phyloP scores from a whole-genome alignment of 345 rosid genomes.

The Geranium rotundifolium region DNA sequence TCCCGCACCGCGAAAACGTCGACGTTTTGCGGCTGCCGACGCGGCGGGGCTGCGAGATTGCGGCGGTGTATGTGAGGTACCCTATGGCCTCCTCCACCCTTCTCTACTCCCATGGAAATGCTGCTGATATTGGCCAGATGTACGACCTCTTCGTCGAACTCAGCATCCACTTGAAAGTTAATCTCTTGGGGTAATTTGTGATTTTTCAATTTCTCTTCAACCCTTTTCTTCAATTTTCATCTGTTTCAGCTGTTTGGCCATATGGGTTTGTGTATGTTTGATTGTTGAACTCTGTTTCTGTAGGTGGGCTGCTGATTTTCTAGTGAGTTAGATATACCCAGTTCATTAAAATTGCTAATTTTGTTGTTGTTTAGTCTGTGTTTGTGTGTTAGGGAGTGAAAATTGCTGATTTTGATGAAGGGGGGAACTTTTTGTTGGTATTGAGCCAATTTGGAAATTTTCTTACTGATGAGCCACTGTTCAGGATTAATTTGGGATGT shows the following conservation, averaged over 20 bases:
- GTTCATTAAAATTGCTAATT: background rate
- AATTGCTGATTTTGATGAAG: background rate
- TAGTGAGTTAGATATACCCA: background rate
- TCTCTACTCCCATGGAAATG: constrained; percentile 89
- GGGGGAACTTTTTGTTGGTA: background rate
- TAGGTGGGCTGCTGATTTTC: background rate
- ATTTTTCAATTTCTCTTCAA: background rate
- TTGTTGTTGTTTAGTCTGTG: background rate
- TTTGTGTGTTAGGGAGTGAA: background rate
- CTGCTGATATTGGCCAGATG: constrained; percentile 97
- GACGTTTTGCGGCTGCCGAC: constrained; percentile 65
- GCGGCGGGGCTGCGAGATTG: constrained; percentile 71
- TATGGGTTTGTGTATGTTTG: background rate
- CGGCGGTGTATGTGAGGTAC: constrained; percentile 63
- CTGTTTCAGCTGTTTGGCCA: background rate
- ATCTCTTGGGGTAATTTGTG: constrained; percentile 66
- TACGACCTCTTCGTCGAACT: constrained; percentile 92
- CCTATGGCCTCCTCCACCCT: constrained; percentile 87
- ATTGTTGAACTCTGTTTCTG: background rate
- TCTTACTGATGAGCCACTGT: too few relatives aligned
- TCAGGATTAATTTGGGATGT: background rate
- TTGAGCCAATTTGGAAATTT: background rate
- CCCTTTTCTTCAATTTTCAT: background rate
- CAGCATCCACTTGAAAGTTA: constrained; percentile 83
- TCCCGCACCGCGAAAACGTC: constrained; percentile 82